Percentiles rank a stretch among this genome's conserved stretches.
Evolutionary conservation across 257 asterid species (phyloP).

Genomic region (Nicotiana otophora): DNA sequence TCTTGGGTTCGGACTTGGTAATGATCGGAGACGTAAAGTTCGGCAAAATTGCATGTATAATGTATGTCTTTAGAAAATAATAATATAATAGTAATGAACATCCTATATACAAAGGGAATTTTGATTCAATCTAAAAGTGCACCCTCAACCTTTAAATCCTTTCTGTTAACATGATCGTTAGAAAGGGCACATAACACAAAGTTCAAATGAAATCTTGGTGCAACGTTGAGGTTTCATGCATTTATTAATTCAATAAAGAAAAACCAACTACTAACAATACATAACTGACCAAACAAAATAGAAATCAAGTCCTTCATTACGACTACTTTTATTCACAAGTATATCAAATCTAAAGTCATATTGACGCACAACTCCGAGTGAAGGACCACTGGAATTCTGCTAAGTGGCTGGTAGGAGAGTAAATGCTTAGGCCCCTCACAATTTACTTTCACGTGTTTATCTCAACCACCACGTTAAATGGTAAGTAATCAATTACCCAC

Average conservation of each 20-base stretch:
- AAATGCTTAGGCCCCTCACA: conserved; percentile 31
- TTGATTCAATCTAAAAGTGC: too few relatives aligned
- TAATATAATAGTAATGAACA: too few relatives aligned
- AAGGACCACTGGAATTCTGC: conserved; percentile 14
- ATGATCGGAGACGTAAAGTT: too few relatives aligned
- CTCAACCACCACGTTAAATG: conserved; percentile 55
- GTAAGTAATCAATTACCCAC: not conserved
- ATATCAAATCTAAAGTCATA: conserved; percentile 17
- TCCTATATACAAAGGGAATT: too few relatives aligned
- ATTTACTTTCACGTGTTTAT: conserved; percentile 7
- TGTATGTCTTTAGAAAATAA: too few relatives aligned
- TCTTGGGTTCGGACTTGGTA: too few relatives aligned
- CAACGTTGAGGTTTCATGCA: not conserved
- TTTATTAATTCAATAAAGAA: not conserved
- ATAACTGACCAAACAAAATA: not conserved
- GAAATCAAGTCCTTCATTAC: not conserved
- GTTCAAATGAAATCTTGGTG: not conserved
- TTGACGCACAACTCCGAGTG: conserved; percentile 16
- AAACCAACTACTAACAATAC: not conserved
- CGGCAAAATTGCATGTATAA: too few relatives aligned
- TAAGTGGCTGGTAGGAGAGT: conserved; percentile 13
- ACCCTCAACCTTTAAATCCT: too few relatives aligned
- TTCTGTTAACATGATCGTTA: too few relatives aligned
- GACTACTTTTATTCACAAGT: not conserved
- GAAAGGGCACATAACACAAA: not conserved